Conservation (phyloP, 257 asterid species). For the Cruciata laevipes region DNA sequence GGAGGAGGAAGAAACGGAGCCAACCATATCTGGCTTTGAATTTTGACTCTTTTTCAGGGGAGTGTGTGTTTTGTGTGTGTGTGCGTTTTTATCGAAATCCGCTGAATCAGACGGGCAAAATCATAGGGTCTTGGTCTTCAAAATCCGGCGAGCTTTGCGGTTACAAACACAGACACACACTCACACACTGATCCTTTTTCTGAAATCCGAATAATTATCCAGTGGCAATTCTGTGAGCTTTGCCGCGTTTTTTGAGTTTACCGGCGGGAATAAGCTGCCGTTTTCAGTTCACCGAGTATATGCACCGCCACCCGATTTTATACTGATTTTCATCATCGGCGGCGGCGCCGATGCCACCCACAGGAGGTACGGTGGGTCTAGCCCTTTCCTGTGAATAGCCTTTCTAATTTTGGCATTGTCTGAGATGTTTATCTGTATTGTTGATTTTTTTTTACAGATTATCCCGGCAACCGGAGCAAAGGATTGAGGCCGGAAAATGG, state of each 20-base stretch:
- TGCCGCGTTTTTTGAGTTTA: conserved; percentile 8
- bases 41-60: conserved; percentile 3
- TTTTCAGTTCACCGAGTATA: conserved; percentile 20
- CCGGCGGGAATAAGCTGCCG: conserved; percentile 6
- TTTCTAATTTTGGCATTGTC: neutral
- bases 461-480: conserved; percentile 4
- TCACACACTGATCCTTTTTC: neutral
- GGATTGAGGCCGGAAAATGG: conserved; percentile 2
- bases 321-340: neutral
- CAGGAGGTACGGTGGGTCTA: conserved; percentile 11
- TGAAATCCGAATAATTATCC: conserved; percentile 12
- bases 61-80: neutral
- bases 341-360: neutral
- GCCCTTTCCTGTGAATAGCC: conserved; percentile 2
- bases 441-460: conserved; percentile 11
- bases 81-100: neutral
- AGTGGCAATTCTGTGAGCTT: neutral
- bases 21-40: conserved; percentile 7
- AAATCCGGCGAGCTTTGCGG: conserved; percentile 10
- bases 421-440: conserved; percentile 12
- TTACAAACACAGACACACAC: neutral
- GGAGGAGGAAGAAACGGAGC: conserved; percentile 5
- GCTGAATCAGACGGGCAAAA: neutral
- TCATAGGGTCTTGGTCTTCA: neutral
- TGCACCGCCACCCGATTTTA: neutral